Evolutionary conservation across 768 basidiomycete genomes (phyloP).

Genomic region (Cystobasidium onofrii): DNA sequence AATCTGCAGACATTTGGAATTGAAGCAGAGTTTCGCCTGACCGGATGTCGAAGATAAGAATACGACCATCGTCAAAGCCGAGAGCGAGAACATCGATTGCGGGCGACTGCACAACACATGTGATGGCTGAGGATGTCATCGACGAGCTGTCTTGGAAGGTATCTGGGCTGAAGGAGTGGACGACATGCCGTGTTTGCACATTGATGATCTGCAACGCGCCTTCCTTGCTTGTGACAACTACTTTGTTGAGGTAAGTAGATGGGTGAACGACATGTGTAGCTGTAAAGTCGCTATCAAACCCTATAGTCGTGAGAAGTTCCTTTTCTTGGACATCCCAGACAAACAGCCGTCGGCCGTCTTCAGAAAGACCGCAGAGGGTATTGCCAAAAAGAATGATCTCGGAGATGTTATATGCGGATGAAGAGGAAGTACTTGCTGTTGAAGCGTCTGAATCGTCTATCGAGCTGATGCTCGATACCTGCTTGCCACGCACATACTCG

Average conservation of each 20-base stretch:
- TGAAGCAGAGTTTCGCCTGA: conserved; percentile 79
- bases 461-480: conserved; percentile 4
- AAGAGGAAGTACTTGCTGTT: not conserved
- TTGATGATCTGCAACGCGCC: conserved; percentile 92
- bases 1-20: conserved; percentile 65
- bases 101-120: conserved; percentile 76
- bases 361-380: conserved; percentile 57
- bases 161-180: conserved; percentile 62
- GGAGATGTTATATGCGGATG: conserved; percentile 25
- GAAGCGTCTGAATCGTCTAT: not conserved
- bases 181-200: conserved; percentile 68
- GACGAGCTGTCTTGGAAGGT: conserved; percentile 43
- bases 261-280: conserved; percentile 84
- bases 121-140: conserved; percentile 54
- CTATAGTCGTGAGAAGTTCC: conserved; percentile 62
- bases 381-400: conserved; percentile 16
- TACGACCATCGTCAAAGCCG: conserved; percentile 76
- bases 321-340: conserved; percentile 62
- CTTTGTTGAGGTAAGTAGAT: conserved; percentile 92
- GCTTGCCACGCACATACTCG: conserved; percentile 76
- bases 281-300: conserved; percentile 73
- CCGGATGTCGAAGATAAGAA: conserved; percentile 80
- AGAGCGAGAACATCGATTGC: conserved; percentile 95
- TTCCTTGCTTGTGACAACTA: conserved; percentile 71
- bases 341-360: conserved; percentile 67